These are phyloP conservation scores for Tetrapisispora nanseiensis DNA, from an alignment of 805 yeast genomes.

Conservation along the genomic window DNA sequence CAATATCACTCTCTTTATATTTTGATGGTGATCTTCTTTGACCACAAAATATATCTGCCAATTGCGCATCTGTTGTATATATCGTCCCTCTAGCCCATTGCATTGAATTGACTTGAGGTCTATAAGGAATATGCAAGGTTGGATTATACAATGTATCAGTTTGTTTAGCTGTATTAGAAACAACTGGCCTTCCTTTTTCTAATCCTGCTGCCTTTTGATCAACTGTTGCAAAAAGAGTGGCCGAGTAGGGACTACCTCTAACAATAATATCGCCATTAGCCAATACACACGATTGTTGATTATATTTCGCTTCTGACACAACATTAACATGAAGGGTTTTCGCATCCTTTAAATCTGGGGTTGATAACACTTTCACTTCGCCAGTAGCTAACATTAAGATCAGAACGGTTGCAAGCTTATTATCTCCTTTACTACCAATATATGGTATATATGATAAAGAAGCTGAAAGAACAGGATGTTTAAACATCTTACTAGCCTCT, in stretches of 20 bases:
- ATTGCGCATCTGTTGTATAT: slow-evolving; percentile 48
- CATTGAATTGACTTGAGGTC: slow-evolving; percentile 71
- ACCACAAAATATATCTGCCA: slow-evolving; percentile 64
- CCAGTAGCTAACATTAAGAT: slow-evolving; percentile 40
- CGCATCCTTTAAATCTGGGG: slow-evolving; percentile 59
- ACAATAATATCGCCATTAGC: slow-evolving; percentile 50
- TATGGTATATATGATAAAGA: slow-evolving; percentile 42
- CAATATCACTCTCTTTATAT: slow-evolving; percentile 49
- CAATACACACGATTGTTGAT: slow-evolving; percentile 37
- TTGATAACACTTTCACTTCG: slow-evolving; percentile 35
- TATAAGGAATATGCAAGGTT: slow-evolving; percentile 54
- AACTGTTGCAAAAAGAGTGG: slow-evolving; percentile 40
- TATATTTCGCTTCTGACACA: slow-evolving; percentile 32
- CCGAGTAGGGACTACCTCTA: slow-evolving; percentile 46
- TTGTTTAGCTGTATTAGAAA: slow-evolving; percentile 8
- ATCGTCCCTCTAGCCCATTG: slow-evolving; percentile 82
- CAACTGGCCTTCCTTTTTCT: slow-evolving; percentile 32
- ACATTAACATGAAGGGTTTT: slow-evolving; percentile 38
- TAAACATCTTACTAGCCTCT: slow-evolving; percentile 53
- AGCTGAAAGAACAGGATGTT: slow-evolving; percentile 33
- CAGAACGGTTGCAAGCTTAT: slow-evolving; percentile 36
- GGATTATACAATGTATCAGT: slow-evolving; percentile 62
- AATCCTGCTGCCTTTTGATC: slow-evolving; percentile 36
- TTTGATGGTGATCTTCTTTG: slow-evolving; percentile 55
- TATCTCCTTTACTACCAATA: slow-evolving; percentile 11